These are phyloP conservation scores for Malassezia arunalokei DNA, from an alignment of 1,284 basidiomycete genomes.

Conservation along the genomic window DNA sequence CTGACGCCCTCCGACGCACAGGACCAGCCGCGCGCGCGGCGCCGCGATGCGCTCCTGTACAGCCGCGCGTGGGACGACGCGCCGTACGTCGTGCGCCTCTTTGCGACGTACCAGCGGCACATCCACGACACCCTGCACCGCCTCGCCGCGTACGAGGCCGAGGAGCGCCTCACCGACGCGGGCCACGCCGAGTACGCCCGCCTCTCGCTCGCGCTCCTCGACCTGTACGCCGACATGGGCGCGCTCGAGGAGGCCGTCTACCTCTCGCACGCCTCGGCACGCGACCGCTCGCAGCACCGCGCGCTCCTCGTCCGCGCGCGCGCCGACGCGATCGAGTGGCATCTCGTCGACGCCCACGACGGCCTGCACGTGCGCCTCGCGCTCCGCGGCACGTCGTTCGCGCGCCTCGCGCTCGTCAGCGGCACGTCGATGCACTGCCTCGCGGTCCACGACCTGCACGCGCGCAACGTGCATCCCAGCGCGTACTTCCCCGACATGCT, in stretches of 20 bases:
- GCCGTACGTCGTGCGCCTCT: conserved; percentile 56
- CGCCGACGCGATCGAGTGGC: conserved; percentile 82
- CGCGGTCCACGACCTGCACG: conserved; percentile 62
- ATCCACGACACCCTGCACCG: conserved; percentile 52
- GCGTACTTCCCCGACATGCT: conserved; percentile 82
- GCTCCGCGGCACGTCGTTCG: conserved; percentile 65
- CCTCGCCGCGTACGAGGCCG: conserved; percentile 33
- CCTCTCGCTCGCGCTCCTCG: conserved; percentile 62
- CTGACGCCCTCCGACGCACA: conserved; percentile 71
- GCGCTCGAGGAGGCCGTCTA: conserved; percentile 81
- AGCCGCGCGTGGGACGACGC: conserved; percentile 82
- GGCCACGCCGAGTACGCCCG: conserved; percentile 53
- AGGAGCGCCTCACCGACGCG: conserved; percentile 48
- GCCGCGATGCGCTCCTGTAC: conserved; percentile 64
- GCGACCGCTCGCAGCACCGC: conserved; percentile 60
- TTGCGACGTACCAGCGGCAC: conserved; percentile 62
- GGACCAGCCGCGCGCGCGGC: conserved; percentile 34
- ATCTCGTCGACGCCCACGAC: conserved; percentile 56
- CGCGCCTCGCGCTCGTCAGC: conserved; percentile 76
- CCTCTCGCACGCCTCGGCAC: conserved; percentile 56
- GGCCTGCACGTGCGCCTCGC: conserved; percentile 75
- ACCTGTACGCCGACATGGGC: conserved; percentile 61
- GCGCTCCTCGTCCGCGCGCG: conserved; percentile 69
- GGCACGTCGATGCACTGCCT: conserved; percentile 73
- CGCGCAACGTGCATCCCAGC: conserved; percentile 73